Evolutionary conservation across 306 rosid genomes (phyloP).

Genomic region (Delonix regia): DNA sequence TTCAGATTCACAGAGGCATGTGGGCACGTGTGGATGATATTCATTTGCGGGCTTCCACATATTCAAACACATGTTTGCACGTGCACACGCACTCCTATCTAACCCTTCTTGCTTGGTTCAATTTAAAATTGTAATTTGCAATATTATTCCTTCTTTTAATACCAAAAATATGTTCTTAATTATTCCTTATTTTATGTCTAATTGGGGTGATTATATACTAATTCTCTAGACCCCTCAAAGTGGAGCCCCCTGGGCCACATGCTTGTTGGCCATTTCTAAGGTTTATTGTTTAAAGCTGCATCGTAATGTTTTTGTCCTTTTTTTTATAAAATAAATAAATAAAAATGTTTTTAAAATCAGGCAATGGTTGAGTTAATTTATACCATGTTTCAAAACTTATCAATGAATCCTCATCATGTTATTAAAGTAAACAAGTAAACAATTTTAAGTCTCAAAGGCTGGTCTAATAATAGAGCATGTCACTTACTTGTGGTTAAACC

Average conservation of each 20-base stretch:
- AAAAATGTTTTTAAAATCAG: too few relatives aligned
- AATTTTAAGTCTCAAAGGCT: neutral
- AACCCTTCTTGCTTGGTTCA: conserved; percentile 17
- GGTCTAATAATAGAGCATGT: too few relatives aligned
- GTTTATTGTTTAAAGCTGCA: neutral
- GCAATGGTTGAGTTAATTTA: neutral
- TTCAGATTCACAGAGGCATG: conserved; percentile 75
- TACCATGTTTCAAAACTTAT: neutral
- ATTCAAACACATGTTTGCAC: conserved; percentile 95
- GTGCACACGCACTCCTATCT: conserved; percentile 87
- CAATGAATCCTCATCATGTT: neutral
- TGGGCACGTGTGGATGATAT: conserved; percentile 90
- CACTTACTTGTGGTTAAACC: too few relatives aligned
- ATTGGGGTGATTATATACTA: neutral
- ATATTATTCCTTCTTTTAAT: neutral
- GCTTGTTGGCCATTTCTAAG: neutral
- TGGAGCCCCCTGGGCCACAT: conserved; percentile 3
- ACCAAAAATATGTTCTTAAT: neutral
- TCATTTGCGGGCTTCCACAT: conserved; percentile 71
- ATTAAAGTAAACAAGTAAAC: neutral
- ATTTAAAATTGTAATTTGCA: neutral
- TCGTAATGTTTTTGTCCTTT: neutral
- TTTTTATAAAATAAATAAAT: neutral
- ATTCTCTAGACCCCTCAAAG: neutral
- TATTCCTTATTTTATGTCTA: neutral